phyloP scores from a whole-genome alignment of 441 rosid species.

The Croton laevigatus region DNA sequence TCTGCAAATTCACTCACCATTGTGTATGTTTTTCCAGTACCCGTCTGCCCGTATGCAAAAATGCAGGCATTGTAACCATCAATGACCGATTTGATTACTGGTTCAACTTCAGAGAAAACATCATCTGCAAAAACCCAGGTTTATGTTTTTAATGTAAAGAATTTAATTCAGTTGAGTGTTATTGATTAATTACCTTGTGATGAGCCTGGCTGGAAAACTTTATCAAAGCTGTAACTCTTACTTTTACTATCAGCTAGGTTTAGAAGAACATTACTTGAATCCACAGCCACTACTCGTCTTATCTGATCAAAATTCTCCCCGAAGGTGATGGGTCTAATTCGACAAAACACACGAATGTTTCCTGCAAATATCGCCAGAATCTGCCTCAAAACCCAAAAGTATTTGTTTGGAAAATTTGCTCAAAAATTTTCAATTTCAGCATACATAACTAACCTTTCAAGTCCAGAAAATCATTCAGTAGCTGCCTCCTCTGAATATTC shows the following conservation, averaged over 20 bases:
- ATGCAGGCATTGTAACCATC: conserved; percentile 90
- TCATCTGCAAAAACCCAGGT: conserved; percentile 42
- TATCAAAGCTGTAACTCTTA: conserved; percentile 61
- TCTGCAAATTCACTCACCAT: conserved; percentile 49
- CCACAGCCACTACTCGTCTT: conserved; percentile 42
- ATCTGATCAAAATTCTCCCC: conserved; percentile 31
- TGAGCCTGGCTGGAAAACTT: conserved; percentile 60
- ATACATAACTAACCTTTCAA: conserved; percentile 54
- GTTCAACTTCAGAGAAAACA: conserved; percentile 74
- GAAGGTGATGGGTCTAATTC: conserved; percentile 44
- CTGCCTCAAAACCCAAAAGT: not conserved
- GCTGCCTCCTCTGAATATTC: conserved; percentile 54
- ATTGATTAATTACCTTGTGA: conserved; percentile 49
- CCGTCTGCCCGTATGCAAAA: conserved; percentile 85
- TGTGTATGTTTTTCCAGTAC: conserved; percentile 79
- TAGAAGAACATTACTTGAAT: conserved; percentile 48
- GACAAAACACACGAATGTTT: conserved; percentile 82
- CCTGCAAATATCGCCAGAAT: conserved; percentile 37
- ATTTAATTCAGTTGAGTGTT: too few relatives aligned
- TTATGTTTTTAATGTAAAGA: too few relatives aligned
- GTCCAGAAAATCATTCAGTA: conserved; percentile 64
- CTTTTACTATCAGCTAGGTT: conserved; percentile 41
- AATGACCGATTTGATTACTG: conserved; percentile 65
- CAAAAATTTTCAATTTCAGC: not conserved
- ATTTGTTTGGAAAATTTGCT: too few relatives aligned